Evolutionary conservation across 2,329 filamentous ascomycete species (phyloP).

Genomic region (Trichoderma pleuroti): DNA sequence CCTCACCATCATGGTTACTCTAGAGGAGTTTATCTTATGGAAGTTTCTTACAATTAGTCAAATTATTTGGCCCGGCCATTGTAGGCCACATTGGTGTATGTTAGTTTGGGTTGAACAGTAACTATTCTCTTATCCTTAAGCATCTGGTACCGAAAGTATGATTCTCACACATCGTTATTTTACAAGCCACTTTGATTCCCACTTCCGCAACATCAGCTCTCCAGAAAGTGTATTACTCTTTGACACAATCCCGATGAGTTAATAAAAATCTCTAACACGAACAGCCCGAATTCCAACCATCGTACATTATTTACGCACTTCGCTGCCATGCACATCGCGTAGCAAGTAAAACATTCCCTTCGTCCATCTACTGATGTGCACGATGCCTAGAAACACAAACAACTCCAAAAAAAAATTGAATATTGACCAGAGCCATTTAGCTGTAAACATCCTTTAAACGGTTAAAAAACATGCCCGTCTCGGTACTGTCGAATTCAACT

Average conservation of each 20-base stretch:
- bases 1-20: neutral
- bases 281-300: neutral
- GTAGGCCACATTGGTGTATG: neutral
- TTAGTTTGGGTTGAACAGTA: neutral
- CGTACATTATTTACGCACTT: neutral
- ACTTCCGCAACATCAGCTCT: neutral
- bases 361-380: slow-evolving; percentile 40
- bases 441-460: slow-evolving; percentile 1
- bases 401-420: neutral
- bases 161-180: neutral
- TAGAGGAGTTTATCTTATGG: neutral
- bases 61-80: neutral
- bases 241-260: neutral
- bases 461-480: neutral
- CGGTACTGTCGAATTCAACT: slow-evolving; percentile 51
- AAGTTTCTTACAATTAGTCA: neutral
- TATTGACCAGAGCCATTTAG: neutral
- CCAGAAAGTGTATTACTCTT: neutral
- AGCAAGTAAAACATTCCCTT: slow-evolving; percentile 33
- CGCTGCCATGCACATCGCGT: slow-evolving; percentile 19
- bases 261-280: neutral
- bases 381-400: slow-evolving; percentile 7
- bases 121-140: neutral
- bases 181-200: neutral
- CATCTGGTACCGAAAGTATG: neutral